Evolutionary conservation across 768 basidiomycete species (phyloP).

Genomic region (Suillus cothurnatus): DNA sequence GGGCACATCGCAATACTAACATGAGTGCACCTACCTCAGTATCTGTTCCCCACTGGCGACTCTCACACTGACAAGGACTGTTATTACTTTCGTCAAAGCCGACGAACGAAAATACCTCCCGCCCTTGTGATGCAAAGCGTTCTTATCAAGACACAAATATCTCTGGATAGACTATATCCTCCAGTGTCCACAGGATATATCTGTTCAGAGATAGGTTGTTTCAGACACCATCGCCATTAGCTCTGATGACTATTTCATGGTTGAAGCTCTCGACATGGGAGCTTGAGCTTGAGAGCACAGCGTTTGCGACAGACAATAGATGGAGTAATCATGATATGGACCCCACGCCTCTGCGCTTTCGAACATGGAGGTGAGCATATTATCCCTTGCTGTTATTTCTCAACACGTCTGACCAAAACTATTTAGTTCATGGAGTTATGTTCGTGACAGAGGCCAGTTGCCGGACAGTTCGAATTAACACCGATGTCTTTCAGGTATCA

Average conservation of each 20-base stretch:
- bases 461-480: constrained; percentile 28
- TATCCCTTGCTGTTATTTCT: background rate
- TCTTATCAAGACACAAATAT: constrained; percentile 5
- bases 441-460: constrained; percentile 55
- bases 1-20: background rate
- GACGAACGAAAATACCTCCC: background rate
- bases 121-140: background rate
- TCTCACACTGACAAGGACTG: background rate
- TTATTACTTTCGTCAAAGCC: background rate
- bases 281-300: constrained; percentile 51
- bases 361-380: constrained; percentile 60
- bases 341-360: constrained; percentile 56
- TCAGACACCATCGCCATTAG: background rate
- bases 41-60: background rate
- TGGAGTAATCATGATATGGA: constrained; percentile 83
- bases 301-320: constrained; percentile 57
- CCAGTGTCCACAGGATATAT: background rate
- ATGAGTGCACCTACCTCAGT: background rate
- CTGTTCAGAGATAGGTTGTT: background rate
- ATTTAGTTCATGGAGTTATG: constrained; percentile 55
- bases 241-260: constrained; percentile 16
- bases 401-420: background rate
- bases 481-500: constrained; percentile 30
- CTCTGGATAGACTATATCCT: background rate
- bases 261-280: constrained; percentile 44